These are phyloP conservation scores for Sphagnum tenellum DNA, from an alignment of 225 moss, liverwort and hornwort species.

Conservation along the genomic window DNA sequence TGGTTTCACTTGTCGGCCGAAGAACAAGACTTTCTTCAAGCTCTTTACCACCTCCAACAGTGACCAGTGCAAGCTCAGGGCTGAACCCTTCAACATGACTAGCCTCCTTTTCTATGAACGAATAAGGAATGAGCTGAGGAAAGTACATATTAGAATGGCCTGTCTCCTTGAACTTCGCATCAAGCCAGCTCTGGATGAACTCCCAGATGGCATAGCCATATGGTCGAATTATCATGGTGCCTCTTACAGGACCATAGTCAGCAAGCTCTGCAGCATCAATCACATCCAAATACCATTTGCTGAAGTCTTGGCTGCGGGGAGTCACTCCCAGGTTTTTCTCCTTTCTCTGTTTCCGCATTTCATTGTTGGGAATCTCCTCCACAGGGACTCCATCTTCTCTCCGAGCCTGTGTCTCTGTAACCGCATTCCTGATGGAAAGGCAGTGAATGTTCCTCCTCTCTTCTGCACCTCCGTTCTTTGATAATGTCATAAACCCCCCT, in stretches of 20 bases:
- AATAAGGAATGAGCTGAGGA: slow-evolving; percentile 97
- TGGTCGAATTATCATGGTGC: slow-evolving; percentile 96
- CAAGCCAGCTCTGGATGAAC: slow-evolving; percentile 88
- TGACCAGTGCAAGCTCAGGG: slow-evolving; percentile 95
- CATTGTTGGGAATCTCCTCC: slow-evolving; percentile 6
- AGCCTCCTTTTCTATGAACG: slow-evolving; percentile 98
- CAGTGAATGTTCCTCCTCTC: no score
- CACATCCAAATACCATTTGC: slow-evolving; percentile 96
- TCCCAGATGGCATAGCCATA: slow-evolving; percentile 99
- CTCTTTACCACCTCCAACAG: slow-evolving; percentile 96
- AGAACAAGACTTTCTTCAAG: slow-evolving; percentile 94
- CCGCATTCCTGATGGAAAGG: slow-evolving; percentile 16
- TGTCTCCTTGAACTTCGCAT: slow-evolving; percentile 81
- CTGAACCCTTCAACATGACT: slow-evolving; percentile 99
- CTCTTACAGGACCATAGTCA: slow-evolving; percentile 95
- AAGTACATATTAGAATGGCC: slow-evolving; percentile 98
- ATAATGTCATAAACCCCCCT: no score
- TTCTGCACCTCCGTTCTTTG: no score
- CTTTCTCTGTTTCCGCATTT: slow-evolving; percentile 16
- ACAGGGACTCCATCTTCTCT: slow-evolving; percentile 24
- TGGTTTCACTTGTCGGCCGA: slow-evolving; percentile 94
- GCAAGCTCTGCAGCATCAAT: slow-evolving; percentile 87
- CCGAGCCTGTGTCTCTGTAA: slow-evolving; percentile 38
- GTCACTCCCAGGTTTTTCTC: slow-evolving; percentile 65
- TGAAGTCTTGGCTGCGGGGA: slow-evolving; percentile 73